Conservation (phyloP, 805 yeast species). For the Yarrowia divulgata region DNA sequence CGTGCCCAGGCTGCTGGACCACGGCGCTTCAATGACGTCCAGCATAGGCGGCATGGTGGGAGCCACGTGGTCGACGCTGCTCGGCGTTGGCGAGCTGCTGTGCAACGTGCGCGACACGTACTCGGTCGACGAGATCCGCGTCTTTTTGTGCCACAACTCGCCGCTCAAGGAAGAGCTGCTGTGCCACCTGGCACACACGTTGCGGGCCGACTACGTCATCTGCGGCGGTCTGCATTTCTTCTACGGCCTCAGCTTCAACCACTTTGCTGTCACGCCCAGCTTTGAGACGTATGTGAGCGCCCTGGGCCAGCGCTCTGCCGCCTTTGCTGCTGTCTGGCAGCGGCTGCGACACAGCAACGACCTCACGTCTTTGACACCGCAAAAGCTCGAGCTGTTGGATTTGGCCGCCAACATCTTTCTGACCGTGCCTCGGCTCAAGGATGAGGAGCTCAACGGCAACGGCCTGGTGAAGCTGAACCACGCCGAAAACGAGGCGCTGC, state of each 20-base stretch:
- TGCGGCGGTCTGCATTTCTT: conserved; percentile 77
- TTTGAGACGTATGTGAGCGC: conserved; percentile 68
- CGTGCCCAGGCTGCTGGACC: conserved; percentile 71
- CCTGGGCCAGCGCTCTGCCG: conserved; percentile 66
- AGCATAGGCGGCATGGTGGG: conserved; percentile 68
- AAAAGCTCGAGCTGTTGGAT: conserved; percentile 34
- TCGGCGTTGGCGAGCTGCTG: conserved; percentile 73
- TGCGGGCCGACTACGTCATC: conserved; percentile 74
- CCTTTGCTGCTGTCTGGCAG: conserved; percentile 69
- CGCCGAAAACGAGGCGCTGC: conserved; percentile 65
- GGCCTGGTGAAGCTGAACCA: conserved; percentile 46
- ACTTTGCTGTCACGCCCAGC: conserved; percentile 66
- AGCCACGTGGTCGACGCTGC: conserved; percentile 73
- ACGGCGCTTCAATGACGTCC: conserved; percentile 58
- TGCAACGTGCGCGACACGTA: conserved; percentile 56
- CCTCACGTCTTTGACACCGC: conserved; percentile 27
- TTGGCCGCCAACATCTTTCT: conserved; percentile 37
- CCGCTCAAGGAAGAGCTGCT: conserved; percentile 73
- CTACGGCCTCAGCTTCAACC: conserved; percentile 74
- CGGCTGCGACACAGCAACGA: conserved; percentile 54
- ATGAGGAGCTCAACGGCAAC: conserved; percentile 47
- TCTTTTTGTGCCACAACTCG: conserved; percentile 73
- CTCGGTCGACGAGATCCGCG: conserved; percentile 58
- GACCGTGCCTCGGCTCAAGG: conserved; percentile 33
- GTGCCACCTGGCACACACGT: conserved; percentile 68